Percentiles rank a stretch among this genome's conserved stretches.
These are phyloP conservation scores for Pythium monospermum DNA, from an alignment of 352 stramenopile species.

Conservation along the genomic window DNA sequence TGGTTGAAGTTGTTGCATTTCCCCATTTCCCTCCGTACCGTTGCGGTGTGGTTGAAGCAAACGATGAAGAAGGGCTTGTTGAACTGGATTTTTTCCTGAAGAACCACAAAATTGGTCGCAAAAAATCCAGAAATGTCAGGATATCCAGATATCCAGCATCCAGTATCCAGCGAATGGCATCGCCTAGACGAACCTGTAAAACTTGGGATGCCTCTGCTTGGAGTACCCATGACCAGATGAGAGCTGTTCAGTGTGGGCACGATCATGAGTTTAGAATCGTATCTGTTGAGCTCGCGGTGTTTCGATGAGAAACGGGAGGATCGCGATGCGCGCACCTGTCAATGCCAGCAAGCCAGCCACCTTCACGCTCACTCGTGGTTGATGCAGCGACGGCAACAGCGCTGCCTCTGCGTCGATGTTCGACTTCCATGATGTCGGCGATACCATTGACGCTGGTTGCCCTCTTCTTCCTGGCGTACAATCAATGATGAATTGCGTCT, in stretches of 20 bases:
- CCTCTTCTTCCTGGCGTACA: too few relatives aligned
- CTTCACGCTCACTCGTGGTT: neutral
- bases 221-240: constrained; percentile 25
- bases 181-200: too few relatives aligned
- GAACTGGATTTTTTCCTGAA: constrained; percentile 27
- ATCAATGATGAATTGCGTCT: neutral
- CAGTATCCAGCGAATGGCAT: too few relatives aligned
- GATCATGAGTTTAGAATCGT: neutral
- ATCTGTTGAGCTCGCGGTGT: too few relatives aligned
- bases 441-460: too few relatives aligned
- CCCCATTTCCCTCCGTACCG: constrained; percentile 4
- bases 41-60: constrained; percentile 47
- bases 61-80: constrained; percentile 62
- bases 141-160: too few relatives aligned
- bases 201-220: constrained; percentile 21
- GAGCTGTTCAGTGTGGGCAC: neutral
- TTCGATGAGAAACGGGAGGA: too few relatives aligned
- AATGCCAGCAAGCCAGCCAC: neutral
- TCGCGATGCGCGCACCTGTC: neutral
- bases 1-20: neutral
- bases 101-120: too few relatives aligned
- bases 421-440: neutral
- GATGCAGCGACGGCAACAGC: neutral
- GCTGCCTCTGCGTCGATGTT: neutral
- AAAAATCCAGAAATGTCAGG: too few relatives aligned